These are phyloP conservation scores for Plasmodium sp. DNA, from an alignment of 169 alveolate species.

Conservation along the genomic window DNA sequence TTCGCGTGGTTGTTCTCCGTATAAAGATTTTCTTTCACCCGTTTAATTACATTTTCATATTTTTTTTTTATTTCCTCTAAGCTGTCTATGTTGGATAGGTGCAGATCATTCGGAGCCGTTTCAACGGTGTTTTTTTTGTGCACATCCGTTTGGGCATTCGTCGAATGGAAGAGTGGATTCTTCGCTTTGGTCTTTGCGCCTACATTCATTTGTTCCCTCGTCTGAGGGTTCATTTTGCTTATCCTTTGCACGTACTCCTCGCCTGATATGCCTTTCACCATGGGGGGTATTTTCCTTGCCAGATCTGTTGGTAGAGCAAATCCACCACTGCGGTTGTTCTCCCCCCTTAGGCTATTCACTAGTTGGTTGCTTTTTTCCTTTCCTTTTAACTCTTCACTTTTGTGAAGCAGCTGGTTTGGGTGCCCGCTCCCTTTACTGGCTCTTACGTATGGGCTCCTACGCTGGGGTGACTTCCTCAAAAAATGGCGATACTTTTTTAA, in stretches of 20 bases:
- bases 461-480: neutral
- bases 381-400: neutral
- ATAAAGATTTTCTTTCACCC: neutral
- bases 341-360: neutral
- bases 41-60: constrained; percentile 32
- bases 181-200: neutral
- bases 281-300: neutral
- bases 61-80: constrained; percentile 18
- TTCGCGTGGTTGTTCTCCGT: neutral
- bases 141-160: neutral
- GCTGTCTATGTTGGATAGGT: neutral
- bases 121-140: neutral
- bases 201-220: neutral
- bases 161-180: constrained; percentile 14
- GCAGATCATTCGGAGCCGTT: neutral
- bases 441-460: neutral
- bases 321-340: neutral
- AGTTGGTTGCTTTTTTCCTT: neutral
- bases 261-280: neutral
- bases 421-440: neutral
- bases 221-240: neutral
- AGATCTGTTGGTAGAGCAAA: neutral
- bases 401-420: neutral
- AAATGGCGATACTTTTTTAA: neutral
- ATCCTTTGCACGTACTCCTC: neutral